A percentile compares a stretch with the other conserved stretches of the same genome.
Evolutionary conservation across 306 rosid genomes (phyloP).

Genomic region (Betula pendula): DNA sequence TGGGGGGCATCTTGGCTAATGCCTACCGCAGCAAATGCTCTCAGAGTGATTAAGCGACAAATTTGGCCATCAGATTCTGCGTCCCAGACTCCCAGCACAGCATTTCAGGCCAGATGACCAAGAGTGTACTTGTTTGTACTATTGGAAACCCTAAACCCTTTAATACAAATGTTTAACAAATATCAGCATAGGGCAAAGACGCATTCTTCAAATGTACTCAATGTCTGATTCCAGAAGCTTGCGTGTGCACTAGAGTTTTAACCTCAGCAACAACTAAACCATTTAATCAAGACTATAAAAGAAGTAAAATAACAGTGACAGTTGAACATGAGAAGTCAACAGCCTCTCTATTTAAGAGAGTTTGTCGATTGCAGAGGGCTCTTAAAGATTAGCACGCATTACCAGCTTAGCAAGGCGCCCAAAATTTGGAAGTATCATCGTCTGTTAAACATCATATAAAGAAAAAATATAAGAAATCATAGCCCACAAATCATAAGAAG

Average conservation of each 20-base stretch:
- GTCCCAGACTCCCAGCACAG: neutral
- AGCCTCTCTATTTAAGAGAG: neutral
- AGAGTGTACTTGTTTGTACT: neutral
- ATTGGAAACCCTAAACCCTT: neutral
- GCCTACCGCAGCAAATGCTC: neutral
- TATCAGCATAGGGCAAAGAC: neutral
- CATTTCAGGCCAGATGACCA: neutral
- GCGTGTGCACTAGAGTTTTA: neutral
- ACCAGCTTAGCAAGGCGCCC: slow-evolving; percentile 92
- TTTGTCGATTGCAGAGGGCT: neutral
- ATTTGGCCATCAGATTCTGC: neutral
- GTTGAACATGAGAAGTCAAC: neutral
- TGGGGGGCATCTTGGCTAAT: neutral
- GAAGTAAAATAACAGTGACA: neutral
- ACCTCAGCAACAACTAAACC: neutral
- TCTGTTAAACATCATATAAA: slow-evolving; percentile 46
- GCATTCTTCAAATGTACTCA: slow-evolving; percentile 1
- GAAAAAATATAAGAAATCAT: slow-evolving; percentile 22
- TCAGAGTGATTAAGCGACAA: neutral
- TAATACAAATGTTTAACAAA: neutral
- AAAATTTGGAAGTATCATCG: slow-evolving; percentile 90
- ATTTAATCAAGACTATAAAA: neutral
- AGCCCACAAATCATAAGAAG: slow-evolving; percentile 6
- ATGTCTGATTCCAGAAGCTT: neutral
- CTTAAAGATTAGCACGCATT: slow-evolving; percentile 35